These are phyloP conservation scores for Limonium bicolor DNA, from an alignment of 148 eudicot genomes.

Conservation along the genomic window DNA sequence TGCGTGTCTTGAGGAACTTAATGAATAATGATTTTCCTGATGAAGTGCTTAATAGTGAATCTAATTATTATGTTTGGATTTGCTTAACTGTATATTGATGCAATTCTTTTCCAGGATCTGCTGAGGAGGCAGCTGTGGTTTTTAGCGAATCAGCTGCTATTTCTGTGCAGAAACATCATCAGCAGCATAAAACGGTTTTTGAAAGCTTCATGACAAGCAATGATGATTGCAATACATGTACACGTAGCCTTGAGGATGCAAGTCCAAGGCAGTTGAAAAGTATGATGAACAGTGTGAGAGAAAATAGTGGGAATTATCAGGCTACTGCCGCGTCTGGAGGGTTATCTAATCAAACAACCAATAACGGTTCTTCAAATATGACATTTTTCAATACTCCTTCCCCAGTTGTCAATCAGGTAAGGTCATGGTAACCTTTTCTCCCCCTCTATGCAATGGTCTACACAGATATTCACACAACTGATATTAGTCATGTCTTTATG, in stretches of 20 bases:
- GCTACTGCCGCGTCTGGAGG: constrained; percentile 38
- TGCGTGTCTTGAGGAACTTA: too few species aligned
- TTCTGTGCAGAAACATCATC: constrained; percentile 55
- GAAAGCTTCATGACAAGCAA: constrained; percentile 21
- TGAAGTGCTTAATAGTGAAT: too few species aligned
- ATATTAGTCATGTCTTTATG: too few species aligned
- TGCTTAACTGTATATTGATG: neutral
- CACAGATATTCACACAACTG: too few species aligned
- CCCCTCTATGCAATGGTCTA: constrained; percentile 11
- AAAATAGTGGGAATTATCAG: constrained; percentile 43
- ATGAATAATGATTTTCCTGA: too few species aligned
- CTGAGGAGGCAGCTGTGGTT: constrained; percentile 64
- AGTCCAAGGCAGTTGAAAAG: constrained; percentile 58
- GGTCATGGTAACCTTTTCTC: constrained; percentile 13
- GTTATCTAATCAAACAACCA: constrained; percentile 33
- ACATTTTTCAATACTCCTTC: constrained; percentile 88
- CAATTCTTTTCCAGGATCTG: constrained; percentile 45
- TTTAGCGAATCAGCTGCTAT: constrained; percentile 76
- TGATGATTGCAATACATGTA: constrained; percentile 38
- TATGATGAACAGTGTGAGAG: constrained; percentile 28
- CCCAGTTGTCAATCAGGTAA: constrained; percentile 84
- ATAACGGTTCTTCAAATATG: constrained; percentile 42
- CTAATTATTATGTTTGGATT: neutral
- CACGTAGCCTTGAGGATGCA: constrained; percentile 38
- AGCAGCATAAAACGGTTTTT: constrained; percentile 22